Evolutionary conservation across 78 protist genomes (phyloP), one percentile per base, ranked within the genome.

Genomic region (Dictyostelium firmibasis): DNA sequence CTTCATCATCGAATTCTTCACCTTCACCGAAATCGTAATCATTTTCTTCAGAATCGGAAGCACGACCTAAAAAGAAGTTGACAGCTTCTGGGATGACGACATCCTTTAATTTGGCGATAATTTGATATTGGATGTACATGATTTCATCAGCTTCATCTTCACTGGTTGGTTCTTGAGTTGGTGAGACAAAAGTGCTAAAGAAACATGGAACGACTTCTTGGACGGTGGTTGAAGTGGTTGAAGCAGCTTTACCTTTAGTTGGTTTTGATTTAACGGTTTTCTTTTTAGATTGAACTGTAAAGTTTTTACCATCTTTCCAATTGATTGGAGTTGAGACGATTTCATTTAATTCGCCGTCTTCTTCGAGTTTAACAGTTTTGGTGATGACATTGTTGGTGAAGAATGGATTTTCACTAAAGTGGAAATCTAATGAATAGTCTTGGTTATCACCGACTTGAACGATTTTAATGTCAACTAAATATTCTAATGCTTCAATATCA

Each of bases 251-350:
- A 27, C 91, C 91, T 43, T 70, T 50, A 31, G 38, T 43, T 60
- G 91, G 91, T 83, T 78, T 92, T 31, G 60, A 70, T 60, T 86
- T 86, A 16, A 92, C 82, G 7, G 4, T 27, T 87, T 92, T 92
- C 76, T 78, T 84, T n/a, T 84, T 91, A 4, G 14, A 23, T 70
- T 44, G 85, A n/a, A 31, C 16, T 8, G 88, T 72, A 29, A 92
- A 84, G 36, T 84, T 84, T 87, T 92, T 92, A 69, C 96, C 96
- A 23, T 92, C 96, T 79, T 92, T 92, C 92, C 91, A 92, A n/a
- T 82, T n/a, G 85, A 92, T 84, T 83, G 89, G 95, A 1, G 83
- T 62, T 33, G 44, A 69, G 16, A 53, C 85, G 72, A 91, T 84
- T n/a, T 44, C 35, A 7, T 57, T 82, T 11, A 84, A n/a, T 23